Conservation (phyloP, 768 basidiomycete genomes). For the Tulasnella sp. region DNA sequence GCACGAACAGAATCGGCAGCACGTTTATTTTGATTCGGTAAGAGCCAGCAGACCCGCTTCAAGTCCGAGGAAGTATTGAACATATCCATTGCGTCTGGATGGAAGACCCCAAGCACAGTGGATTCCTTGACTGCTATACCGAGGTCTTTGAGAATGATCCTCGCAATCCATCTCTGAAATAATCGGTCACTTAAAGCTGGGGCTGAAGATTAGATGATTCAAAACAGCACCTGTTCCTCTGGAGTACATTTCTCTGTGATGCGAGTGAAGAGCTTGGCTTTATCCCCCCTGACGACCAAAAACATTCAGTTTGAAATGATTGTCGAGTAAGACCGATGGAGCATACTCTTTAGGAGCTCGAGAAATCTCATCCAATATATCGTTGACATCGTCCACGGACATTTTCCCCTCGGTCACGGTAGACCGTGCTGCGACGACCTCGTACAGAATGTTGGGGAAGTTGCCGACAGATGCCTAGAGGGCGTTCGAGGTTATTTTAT, state of each 20-base stretch:
- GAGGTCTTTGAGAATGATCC: conserved; percentile 93
- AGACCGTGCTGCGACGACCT: conserved; percentile 75
- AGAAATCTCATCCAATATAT: conserved; percentile 65
- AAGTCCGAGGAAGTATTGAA: conserved; percentile 97
- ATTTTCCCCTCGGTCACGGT: conserved; percentile 58
- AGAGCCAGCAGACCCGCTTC: conserved; percentile 82
- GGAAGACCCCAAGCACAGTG: conserved; percentile 81
- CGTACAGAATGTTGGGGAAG: conserved; percentile 76
- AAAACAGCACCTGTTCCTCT: conserved; percentile 47
- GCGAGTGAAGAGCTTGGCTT: conserved; percentile 67
- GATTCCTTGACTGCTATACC: conserved; percentile 89
- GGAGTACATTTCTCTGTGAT: conserved; percentile 50
- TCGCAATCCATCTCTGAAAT: conserved; percentile 67
- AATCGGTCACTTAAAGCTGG: background rate
- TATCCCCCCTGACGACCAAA: conserved; percentile 44
- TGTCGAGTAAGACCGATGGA: background rate
- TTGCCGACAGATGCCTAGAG: conserved; percentile 64
- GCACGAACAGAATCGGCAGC: conserved; percentile 24
- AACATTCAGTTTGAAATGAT: background rate
- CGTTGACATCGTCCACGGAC: conserved; percentile 76
- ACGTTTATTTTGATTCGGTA: conserved; percentile 64
- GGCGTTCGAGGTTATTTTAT: background rate
- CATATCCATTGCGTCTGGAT: conserved; percentile 85
- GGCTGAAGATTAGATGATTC: background rate
- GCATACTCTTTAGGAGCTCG: conserved; percentile 64